Conservation (phyloP, 2,329 filamentous ascomycete species). For the Alternaria triticimaculans region DNA sequence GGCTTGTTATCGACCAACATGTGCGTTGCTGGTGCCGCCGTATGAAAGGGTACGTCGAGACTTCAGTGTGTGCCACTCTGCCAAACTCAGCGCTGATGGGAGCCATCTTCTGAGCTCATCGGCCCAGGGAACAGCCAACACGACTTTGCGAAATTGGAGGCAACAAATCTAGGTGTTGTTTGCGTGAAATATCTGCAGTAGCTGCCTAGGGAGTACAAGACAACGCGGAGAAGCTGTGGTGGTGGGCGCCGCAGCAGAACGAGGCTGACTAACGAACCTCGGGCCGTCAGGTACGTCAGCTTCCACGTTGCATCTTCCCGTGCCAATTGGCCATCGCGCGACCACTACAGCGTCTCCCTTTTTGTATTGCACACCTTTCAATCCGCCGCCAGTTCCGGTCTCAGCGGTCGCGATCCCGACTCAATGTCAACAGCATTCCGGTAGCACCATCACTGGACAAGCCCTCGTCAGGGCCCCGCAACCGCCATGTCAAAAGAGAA, state of each 20-base stretch:
- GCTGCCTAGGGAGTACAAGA: not conserved
- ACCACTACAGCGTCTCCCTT: constrained; percentile 16
- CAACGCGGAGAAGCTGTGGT: not conserved
- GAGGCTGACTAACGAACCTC: constrained; percentile 8
- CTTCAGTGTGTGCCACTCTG: not conserved
- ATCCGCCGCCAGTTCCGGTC: constrained; percentile 1
- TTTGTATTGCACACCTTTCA: not conserved
- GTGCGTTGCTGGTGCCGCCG: not conserved
- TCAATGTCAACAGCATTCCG: constrained; percentile 29
- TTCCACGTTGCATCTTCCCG: constrained; percentile 47
- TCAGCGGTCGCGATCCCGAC: constrained; percentile 9
- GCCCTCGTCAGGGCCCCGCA: constrained; percentile 14
- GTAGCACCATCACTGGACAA: constrained; percentile 23
- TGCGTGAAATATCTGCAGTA: not conserved
- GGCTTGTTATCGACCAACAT: not conserved
- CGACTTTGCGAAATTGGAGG: not conserved
- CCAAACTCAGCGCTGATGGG: not conserved
- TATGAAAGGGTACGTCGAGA: not conserved
- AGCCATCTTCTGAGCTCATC: not conserved
- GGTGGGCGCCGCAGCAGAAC: not conserved
- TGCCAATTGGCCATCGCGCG: constrained; percentile 32
- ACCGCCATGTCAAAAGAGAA: constrained; percentile 28
- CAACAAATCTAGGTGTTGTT: not conserved
- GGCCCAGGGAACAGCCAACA: not conserved
- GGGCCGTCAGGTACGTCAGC: constrained; percentile 24